Evolutionary conservation across 768 basidiomycete species (phyloP), one percentile per base, ranked within the genome.

Genomic region (Phlebiopsis flavidoalba): DNA sequence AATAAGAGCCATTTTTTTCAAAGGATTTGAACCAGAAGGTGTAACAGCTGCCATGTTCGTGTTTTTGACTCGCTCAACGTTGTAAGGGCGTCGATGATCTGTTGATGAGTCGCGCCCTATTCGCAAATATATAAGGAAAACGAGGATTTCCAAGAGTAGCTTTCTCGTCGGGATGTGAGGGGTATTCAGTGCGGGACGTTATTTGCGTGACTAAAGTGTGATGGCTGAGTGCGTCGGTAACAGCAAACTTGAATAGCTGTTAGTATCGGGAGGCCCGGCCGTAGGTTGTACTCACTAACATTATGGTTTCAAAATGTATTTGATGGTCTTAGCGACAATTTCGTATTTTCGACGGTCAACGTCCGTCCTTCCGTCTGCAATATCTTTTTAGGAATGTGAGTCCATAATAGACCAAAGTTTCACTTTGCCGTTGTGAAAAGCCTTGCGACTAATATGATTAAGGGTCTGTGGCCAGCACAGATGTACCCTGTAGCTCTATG

Each of bases 21-120:
- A 96, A 76, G 0, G 87, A 88, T 65, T 86, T 88, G 70, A 98
- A 91, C 95, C 94, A 98, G 66, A 85, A 94, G 63, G 86, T 87
- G 71, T 93, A 98, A 21, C 78, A 77, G 14, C 78, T 75, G 53
- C 82, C 83, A 51, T 82, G 83, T 56, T 80, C 75, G 56, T 76
- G 70, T 64, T 92, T n/a, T 91, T 5, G 83, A 74, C 24, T 79
- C 71, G 70, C 91, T 93, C 40, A 94, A 81, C 11, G 80, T 76
- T 68, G 91, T 89, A 15, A 98, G 78, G 8, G 86, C 93, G 43
- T 83, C 76, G 8, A 95, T 73, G 53, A 98, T 93, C 26, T 88
- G 78, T 53, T 79, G 77, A 55, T 88, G 80, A 0, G 81, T 82
- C 59, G 83, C 78, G 24, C 79, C 81, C 12, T 81, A 80, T 67